Evolutionary conservation across 306 rosid genomes (phyloP), one percentile per base, ranked within the genome.

Genomic region (Rosa lucieae): DNA sequence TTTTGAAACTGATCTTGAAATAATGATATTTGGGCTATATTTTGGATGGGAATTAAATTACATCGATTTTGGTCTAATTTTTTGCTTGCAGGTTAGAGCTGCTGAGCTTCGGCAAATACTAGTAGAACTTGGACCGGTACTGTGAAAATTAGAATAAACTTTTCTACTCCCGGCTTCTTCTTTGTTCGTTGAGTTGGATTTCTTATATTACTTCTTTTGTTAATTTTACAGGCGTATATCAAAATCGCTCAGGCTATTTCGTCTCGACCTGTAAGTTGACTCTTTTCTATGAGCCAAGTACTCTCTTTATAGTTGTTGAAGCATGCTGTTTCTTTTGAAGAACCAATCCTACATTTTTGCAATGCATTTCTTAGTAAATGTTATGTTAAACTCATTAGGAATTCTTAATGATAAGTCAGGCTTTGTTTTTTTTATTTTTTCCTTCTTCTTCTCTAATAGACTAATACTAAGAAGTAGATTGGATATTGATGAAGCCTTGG

Each of bases 201-300:
- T 18, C 12, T 35, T 62, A 59, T 48, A 4, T 74, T n/a, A 46
- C 79, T 81, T 74, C 75, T 18, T 48, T 23, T 76, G 26, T 23
- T 5, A 10, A 48, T 85, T 76, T 80, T 80, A 80, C 82, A 94
- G 99, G 99, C 99, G 55, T 94, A 94, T 84, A n/a, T 94, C 87
- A 94, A 94, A 91, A 87, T 94, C 84, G 99, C 99, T 55, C 99
- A 94, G 87, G 99, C 99, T 49, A 52, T 94, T 82, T 94, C 99
- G 46, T 91, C 99, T 80, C 93, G 99, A 83, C 85, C 97, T 12
- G 99, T 94, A 87, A 89, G 97, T 87, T 86, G 72, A 82, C 4
- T 23, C 10, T 46, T 23, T 43, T 42, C 12, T 26, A 56, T 5
- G 62, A 53, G 26, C 12, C 32, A 8, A n/a, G 29, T 58, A n/a